Evolutionary conservation across 2,329 filamentous ascomycete genomes (phyloP), one percentile per base, ranked within the genome.

Genomic region (Atkinsonella texensis): DNA sequence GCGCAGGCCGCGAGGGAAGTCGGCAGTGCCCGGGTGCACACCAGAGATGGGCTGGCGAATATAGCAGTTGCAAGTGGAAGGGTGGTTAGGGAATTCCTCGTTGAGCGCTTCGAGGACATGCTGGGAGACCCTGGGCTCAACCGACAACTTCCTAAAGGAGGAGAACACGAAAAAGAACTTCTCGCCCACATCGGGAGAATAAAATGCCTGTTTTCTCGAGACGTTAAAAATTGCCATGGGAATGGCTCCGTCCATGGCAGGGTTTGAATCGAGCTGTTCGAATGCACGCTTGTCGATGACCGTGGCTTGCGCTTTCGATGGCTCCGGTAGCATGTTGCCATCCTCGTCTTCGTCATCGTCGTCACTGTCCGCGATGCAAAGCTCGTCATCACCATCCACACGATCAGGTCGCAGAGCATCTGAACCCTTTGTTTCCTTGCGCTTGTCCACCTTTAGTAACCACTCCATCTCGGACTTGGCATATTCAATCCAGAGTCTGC

Each of bases 401-500:
- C 68, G 67, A 33, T 73, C 73, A 4, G 80, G 68, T 42, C 68
- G 67, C 55, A 77, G 65, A 48, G 67, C 60, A 56, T 68, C 65
- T 38, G 66, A 65, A 1, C 60, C 60, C 15, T 63, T 60, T 62
- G 85, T 76, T 47, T 80, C 77, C 38, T 76, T 82, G 65, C 89
- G 80, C 54, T 80, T 81, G 53, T 87, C 82, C 62, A 97, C 81
- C 70, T 87, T 89, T 49, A 79, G 81, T 52, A 97, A 75, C 74
- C 95, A 97, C 56, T 93, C 84, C 81, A 95, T 89, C 74, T 98
- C 93, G 62, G 91, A 77, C 63, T 87, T 84, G 9, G 87, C 85
- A 64, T 96, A 97, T 69, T 95, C 88, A 35, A 95, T 65, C 89
- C 91, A 98, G 49, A 98, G 67, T 17, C 74, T 73, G 56, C 75